A percentile compares a stretch with the other conserved stretches of the same genome.
Evolutionary conservation across 306 rosid genomes (phyloP).

Genomic region (Castanospermum australe): DNA sequence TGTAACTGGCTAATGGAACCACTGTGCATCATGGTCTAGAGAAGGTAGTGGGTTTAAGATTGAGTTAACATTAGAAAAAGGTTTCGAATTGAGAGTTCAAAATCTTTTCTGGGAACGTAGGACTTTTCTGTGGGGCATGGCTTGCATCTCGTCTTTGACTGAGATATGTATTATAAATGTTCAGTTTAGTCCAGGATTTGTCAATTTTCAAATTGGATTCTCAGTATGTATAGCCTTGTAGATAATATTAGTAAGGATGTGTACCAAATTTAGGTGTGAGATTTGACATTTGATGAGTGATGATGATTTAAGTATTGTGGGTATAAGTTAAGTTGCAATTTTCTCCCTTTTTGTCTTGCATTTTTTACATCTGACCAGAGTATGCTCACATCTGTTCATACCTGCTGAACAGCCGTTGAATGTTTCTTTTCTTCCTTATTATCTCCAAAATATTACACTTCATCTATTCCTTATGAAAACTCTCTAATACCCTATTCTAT

Average conservation of each 20-base stretch:
- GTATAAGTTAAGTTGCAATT: not conserved
- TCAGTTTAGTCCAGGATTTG: not conserved
- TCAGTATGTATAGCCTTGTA: not conserved
- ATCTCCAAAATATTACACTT: not conserved
- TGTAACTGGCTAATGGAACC: conserved; percentile 6
- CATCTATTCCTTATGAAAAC: not conserved
- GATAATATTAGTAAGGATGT: not conserved
- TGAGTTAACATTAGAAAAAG: not conserved
- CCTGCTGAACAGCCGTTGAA: not conserved
- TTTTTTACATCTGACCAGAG: not conserved
- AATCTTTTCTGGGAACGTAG: not conserved
- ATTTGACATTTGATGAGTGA: not conserved
- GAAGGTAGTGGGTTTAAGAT: not conserved
- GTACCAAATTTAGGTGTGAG: not conserved
- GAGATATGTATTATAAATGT: not conserved
- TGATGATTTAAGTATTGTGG: not conserved
- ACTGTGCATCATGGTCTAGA: not conserved
- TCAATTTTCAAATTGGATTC: not conserved
- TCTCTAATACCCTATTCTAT: not conserved
- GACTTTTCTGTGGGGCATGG: not conserved
- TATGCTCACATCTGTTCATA: conserved; percentile 5
- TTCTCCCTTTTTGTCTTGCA: not conserved
- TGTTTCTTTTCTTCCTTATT: not conserved
- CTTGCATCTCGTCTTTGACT: not conserved
- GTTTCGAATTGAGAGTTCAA: conserved; percentile 4